Conservation (phyloP, 1,284 basidiomycete species). For the Microbotryum silenes-acaulis region DNA sequence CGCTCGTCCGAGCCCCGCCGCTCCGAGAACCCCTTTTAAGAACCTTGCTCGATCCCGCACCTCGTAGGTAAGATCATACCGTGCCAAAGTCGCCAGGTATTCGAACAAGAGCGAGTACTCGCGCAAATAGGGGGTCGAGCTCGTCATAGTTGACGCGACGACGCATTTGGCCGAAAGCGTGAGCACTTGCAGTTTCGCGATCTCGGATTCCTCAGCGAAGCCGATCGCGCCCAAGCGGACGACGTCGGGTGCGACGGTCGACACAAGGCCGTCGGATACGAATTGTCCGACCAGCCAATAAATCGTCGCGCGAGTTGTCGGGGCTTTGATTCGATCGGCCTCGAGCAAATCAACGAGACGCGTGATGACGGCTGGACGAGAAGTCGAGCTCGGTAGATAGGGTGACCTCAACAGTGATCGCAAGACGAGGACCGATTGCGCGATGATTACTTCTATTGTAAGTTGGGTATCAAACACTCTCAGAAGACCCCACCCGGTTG, state of each 20-base stretch:
- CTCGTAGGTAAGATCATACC: conserved; percentile 79
- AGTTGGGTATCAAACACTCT: neutral
- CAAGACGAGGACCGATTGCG: conserved; percentile 70
- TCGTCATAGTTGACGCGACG: conserved; percentile 53
- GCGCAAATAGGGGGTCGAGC: conserved; percentile 26
- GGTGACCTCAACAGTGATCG: conserved; percentile 64
- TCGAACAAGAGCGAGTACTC: conserved; percentile 47
- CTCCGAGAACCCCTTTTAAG: conserved; percentile 56
- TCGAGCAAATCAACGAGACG: conserved; percentile 61
- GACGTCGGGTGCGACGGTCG: conserved; percentile 61
- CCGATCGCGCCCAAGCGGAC: conserved; percentile 64
- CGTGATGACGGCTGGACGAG: conserved; percentile 46
- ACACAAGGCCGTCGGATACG: conserved; percentile 43
- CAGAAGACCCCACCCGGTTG: neutral
- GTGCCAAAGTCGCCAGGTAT: conserved; percentile 73
- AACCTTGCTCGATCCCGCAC: conserved; percentile 79
- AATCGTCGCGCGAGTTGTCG: conserved; percentile 71
- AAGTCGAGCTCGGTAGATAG: conserved; percentile 24
- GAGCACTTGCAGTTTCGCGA: conserved; percentile 71
- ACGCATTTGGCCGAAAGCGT: conserved; percentile 76
- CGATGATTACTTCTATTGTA: conserved; percentile 57
- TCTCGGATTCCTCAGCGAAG: conserved; percentile 52
- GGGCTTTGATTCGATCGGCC: conserved; percentile 65
- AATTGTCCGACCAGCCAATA: conserved; percentile 88
- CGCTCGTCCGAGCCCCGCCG: conserved; percentile 14